Evolutionary conservation across 148 eudicot genomes (phyloP).

Genomic region (Amaranthus hypochondriacus): DNA sequence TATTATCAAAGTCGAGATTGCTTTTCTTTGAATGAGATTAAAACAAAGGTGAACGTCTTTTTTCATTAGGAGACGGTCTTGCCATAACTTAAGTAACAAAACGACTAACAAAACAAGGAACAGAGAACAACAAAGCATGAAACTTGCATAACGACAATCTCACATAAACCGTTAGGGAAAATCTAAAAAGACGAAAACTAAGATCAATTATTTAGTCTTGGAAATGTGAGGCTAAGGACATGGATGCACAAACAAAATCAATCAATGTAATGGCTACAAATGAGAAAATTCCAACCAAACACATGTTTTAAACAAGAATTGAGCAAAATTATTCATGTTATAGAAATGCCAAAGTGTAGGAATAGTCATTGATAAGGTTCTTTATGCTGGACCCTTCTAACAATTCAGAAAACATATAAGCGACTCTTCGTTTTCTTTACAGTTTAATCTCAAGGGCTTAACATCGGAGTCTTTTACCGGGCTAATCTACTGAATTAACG

Average conservation of each 20-base stretch:
- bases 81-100: too few species aligned
- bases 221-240: conserved; percentile 5
- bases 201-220: neutral
- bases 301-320: conserved; percentile 1
- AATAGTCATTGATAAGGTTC: conserved; percentile 11
- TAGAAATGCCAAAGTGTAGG: neutral
- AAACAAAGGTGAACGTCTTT: too few species aligned
- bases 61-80: too few species aligned
- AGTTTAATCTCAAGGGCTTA: neutral
- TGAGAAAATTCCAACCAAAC: neutral
- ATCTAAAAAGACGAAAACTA: neutral
- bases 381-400: neutral
- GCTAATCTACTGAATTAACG: neutral
- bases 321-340: neutral
- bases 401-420: neutral
- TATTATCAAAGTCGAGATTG: too few species aligned
- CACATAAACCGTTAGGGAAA: neutral
- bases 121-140: too few species aligned
- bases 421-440: neutral
- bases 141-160: neutral
- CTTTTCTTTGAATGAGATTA: too few species aligned
- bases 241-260: neutral
- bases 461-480: neutral
- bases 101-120: too few species aligned
- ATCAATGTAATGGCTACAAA: neutral